Conservation (phyloP, 331 rosid genomes). For the Quercus phellos region DNA sequence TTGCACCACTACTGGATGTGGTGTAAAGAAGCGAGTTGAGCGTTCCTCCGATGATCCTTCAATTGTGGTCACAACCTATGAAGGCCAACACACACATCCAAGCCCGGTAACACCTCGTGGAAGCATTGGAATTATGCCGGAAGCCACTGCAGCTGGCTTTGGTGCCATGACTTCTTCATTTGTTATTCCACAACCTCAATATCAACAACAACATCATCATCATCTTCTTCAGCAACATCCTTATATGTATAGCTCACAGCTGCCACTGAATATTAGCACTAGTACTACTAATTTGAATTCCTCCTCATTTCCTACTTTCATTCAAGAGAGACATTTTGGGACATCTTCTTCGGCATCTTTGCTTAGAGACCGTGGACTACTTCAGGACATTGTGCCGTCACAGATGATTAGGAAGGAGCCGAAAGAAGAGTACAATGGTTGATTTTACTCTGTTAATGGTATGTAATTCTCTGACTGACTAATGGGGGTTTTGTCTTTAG, state of each 20-base stretch:
- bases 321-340: constrained; percentile 23
- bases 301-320: constrained; percentile 25
- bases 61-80: constrained; percentile 74
- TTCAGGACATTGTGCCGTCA: constrained; percentile 62
- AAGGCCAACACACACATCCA: constrained; percentile 86
- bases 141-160: constrained; percentile 6
- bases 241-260: constrained; percentile 31
- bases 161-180: background rate
- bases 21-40: constrained; percentile 92
- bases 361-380: constrained; percentile 65
- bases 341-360: constrained; percentile 18
- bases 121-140: constrained; percentile 34
- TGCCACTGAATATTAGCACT: constrained; percentile 28
- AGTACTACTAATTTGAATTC: background rate
- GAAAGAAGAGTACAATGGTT: constrained; percentile 18
- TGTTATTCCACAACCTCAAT: constrained; percentile 18
- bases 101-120: constrained; percentile 54
- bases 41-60: constrained; percentile 57
- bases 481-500: background rate
- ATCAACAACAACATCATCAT: background rate
- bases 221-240: constrained; percentile 20
- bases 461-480: constrained; percentile 29
- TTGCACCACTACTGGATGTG: constrained; percentile 72
- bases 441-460: background rate
- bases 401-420: constrained; percentile 37